Conservation (phyloP, 2,329 filamentous ascomycete species). For the Microdochium bolleyi region DNA sequence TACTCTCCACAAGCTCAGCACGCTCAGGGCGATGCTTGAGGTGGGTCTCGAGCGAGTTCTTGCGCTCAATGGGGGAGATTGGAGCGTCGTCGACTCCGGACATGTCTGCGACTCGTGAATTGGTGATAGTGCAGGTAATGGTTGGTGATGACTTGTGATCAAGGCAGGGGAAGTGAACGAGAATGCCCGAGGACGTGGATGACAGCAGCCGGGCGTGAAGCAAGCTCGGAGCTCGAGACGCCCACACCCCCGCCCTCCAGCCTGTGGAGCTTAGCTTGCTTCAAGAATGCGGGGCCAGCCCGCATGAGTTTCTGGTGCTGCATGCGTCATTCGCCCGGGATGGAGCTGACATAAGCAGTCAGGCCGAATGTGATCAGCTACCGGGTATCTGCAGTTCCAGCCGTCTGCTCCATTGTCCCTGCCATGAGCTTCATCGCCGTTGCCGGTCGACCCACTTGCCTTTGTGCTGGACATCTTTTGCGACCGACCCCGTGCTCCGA, state of each 20-base stretch:
- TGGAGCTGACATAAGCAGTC: too few species aligned
- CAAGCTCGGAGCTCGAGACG: neutral
- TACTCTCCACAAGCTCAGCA: conserved; percentile 73
- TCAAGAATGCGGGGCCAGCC: neutral
- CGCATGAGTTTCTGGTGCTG: neutral
- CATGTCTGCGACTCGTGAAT: neutral
- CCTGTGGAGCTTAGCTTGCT: neutral
- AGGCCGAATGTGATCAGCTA: too few species aligned
- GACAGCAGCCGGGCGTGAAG: too few species aligned
- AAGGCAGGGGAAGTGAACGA: too few species aligned
- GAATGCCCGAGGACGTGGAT: too few species aligned
- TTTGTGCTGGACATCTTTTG: neutral
- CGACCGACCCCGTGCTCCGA: neutral
- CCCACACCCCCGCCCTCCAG: neutral
- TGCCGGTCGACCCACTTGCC: too few species aligned
- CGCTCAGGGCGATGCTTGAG: conserved; percentile 67
- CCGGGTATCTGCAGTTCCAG: too few species aligned
- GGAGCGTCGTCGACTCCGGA: conserved; percentile 44
- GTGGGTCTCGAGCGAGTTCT: conserved; percentile 67
- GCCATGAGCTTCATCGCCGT: too few species aligned
- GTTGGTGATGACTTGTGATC: too few species aligned
- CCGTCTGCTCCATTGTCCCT: too few species aligned
- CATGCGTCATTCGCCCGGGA: too few species aligned
- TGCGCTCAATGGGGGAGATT: conserved; percentile 48
- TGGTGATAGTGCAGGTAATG: neutral